Evolutionary conservation across 805 yeast species (phyloP), one percentile per base, ranked within the genome.

Genomic region (Cyberlindnera mrakii): DNA sequence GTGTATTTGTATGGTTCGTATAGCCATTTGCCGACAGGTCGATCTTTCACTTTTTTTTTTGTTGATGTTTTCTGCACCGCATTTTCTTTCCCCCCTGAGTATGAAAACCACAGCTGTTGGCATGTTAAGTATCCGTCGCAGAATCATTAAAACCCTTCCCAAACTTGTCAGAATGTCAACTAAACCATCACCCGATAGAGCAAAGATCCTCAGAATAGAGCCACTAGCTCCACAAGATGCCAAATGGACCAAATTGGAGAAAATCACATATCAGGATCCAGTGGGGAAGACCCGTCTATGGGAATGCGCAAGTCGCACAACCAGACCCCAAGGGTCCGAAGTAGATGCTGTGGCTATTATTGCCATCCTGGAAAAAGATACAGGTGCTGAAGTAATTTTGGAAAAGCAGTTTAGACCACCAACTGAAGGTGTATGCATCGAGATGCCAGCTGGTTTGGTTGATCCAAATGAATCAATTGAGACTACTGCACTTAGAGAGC

Each of bases 321-420:
- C 62, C 4, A 54, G 55, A 50, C 60, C 60, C 6, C 35, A 47
- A n/a, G 49, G 49, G 2, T 57, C 62, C 3, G 77, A 75, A 4
- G 71, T 82, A 20, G 99, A 91, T 60, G 98, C 96, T 0, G 96
- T 93, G n/a, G 90, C 91, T 3, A 82, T 91, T 37, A 67, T 90
- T 27, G 90, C 96, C 0, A 67, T 89, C 15, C 63, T 89, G 40
- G 72, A 78, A 49, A 64, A 70, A 23, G 65, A 75, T 6, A 62
- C 65, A 15, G 74, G 73, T 17, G 74, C 79, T 4, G 78, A 76
- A 47, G 64, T 68, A 30, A 70, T 66, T 50, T 66, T 93, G 15
- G 91, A 87, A 58, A 87, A 86, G 59, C 99, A 91, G 62, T 91
- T 84, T 66, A 74, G 99, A 44, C 96, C 98, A 1, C 98, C 99